These are phyloP conservation scores for Zalaria obscura DNA, from an alignment of 2,329 filamentous ascomycete species.

Conservation along the genomic window DNA sequence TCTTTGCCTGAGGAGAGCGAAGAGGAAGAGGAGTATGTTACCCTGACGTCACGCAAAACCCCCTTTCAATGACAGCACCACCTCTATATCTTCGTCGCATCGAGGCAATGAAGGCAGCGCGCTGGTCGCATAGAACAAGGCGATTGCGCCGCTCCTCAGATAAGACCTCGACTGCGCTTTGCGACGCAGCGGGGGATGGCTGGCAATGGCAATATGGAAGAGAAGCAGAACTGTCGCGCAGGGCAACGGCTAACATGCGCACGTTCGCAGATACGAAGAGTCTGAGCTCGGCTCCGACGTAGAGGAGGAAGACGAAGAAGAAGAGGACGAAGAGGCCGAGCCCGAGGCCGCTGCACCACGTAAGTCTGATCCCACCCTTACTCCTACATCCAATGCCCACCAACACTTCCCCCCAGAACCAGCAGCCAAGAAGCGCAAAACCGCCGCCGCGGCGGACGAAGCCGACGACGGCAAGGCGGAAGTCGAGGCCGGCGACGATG, in stretches of 20 bases:
- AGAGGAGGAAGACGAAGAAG: not conserved
- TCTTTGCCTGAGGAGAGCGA: constrained; percentile 29
- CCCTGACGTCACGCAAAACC: constrained; percentile 4
- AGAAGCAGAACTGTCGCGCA: not conserved
- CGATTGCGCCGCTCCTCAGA: no score
- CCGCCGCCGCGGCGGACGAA: constrained; percentile 1
- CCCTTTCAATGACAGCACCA: not conserved
- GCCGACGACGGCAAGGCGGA: constrained; percentile 9
- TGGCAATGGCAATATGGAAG: not conserved
- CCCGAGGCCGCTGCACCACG: constrained; percentile 4
- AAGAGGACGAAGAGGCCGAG: constrained; percentile 3
- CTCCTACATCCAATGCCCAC: no score
- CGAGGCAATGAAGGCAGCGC: not conserved
- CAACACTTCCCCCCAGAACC: not conserved
- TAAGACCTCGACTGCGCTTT: no score
- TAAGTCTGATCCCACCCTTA: no score
- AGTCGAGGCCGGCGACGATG: constrained; percentile 5
- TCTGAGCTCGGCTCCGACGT: constrained; percentile 6
- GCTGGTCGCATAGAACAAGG: not conserved
- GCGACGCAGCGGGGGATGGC: no score
- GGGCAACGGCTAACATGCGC: not conserved
- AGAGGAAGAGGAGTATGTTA: constrained; percentile 27
- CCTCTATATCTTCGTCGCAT: not conserved
- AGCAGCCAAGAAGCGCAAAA: constrained; percentile 2
- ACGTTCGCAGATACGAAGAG: constrained; percentile 5